A percentile compares a stretch with the other conserved stretches of the same genome.
phyloP scores from a whole-genome alignment of 2,329 filamentous ascomycete genomes.

The Phyllosticta citriasiana region DNA sequence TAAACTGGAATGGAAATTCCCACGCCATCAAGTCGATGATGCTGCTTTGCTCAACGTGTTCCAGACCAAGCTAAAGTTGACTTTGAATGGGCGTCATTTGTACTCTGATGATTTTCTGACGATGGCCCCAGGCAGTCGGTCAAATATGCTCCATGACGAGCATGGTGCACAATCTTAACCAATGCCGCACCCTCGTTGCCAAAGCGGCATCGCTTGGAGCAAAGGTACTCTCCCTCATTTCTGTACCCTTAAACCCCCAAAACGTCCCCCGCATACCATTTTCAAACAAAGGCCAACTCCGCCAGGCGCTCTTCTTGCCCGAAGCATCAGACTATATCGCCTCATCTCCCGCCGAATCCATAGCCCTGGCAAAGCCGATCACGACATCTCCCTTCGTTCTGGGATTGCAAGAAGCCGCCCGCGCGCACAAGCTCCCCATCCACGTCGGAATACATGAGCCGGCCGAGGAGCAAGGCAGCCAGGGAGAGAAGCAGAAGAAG shows the following conservation, averaged over 20 bases:
- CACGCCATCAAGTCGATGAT: too few species aligned
- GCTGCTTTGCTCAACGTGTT: too few species aligned
- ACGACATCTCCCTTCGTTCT: conserved; percentile 61
- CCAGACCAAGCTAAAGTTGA: too few species aligned
- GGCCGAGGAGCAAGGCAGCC: conserved; percentile 21
- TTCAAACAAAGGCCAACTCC: not conserved
- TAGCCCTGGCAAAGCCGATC: conserved; percentile 60
- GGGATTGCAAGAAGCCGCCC: conserved; percentile 62
- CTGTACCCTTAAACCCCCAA: not conserved
- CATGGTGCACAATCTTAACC: conserved; percentile 66
- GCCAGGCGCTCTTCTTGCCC: conserved; percentile 72
- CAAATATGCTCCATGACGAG: conserved; percentile 80
- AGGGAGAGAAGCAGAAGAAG: conserved; percentile 29
- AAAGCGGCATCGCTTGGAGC: conserved; percentile 69
- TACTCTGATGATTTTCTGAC: not conserved
- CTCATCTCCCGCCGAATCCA: conserved; percentile 53
- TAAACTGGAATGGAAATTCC: too few species aligned
- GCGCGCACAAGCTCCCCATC: conserved; percentile 54
- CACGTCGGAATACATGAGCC: conserved; percentile 85
- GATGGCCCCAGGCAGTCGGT: conserved; percentile 58
- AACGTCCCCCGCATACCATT: not conserved
- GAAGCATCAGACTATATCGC: conserved; percentile 89
- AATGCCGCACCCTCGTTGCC: conserved; percentile 61
- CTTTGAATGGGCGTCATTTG: not conserved
- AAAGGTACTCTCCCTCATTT: conserved; percentile 44